Conservation (phyloP, 2,329 filamentous ascomycete genomes). For the Tolypocladium guangdongense region DNA sequence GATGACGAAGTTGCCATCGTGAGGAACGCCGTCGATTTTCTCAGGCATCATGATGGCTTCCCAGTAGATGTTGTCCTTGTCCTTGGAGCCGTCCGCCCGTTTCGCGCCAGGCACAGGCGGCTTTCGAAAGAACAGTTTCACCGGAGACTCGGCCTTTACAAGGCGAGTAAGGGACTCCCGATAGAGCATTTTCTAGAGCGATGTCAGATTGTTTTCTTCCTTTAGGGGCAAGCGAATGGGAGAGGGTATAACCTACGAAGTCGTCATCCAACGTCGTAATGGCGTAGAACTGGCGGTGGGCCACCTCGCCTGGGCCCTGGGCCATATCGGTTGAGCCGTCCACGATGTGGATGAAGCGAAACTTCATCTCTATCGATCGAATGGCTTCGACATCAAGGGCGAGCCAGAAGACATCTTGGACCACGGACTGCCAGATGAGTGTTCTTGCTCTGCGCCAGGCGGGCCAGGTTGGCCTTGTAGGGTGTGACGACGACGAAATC, state of each 20-base stretch:
- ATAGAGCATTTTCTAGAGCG: not conserved
- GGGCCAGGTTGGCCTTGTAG: too few species aligned
- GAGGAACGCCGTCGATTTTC: not conserved
- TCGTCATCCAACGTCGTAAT: not conserved
- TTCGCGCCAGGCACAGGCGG: not conserved
- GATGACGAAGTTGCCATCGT: not conserved
- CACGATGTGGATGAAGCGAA: not conserved
- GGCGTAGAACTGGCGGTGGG: not conserved
- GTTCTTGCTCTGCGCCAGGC: too few species aligned
- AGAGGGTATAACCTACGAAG: not conserved
- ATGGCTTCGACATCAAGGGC: not conserved
- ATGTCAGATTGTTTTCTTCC: too few species aligned
- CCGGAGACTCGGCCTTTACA: not conserved
- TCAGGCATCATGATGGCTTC: not conserved
- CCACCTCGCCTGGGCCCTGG: not conserved
- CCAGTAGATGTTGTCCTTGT: not conserved
- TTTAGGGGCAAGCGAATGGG: not conserved
- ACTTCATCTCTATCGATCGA: not conserved
- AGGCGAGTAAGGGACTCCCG: not conserved
- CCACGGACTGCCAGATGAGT: not conserved
- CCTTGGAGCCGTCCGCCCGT: not conserved
- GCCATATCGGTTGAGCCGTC: not conserved
- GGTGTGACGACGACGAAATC: too few species aligned
- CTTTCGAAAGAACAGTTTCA: not conserved
- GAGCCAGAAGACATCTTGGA: not conserved